A percentile compares a stretch with the other conserved stretches of the same genome.
Conservation (phyloP, 345 rosid species). For the Fremontodendron californicum region DNA sequence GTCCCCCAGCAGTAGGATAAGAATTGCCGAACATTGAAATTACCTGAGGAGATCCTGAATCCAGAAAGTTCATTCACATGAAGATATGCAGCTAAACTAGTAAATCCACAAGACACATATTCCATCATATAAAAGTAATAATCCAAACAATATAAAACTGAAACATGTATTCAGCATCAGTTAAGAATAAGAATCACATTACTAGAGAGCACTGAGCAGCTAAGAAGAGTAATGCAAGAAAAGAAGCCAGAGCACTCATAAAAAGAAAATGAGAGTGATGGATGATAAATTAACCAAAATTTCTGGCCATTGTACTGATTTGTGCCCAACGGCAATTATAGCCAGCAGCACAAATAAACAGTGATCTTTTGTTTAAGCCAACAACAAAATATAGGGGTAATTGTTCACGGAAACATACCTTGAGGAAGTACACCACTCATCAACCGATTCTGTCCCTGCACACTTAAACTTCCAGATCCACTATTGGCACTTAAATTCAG, state of each 20-base stretch:
- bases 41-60: slow-evolving; percentile 90
- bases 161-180: not conserved
- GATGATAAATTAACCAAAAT: slow-evolving; percentile 1
- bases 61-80: slow-evolving; percentile 17
- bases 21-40: slow-evolving; percentile 78
- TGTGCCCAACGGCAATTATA: not conserved
- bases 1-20: slow-evolving; percentile 73
- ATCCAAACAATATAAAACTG: not conserved
- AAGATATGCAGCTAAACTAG: slow-evolving; percentile 10
- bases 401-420: slow-evolving; percentile 41
- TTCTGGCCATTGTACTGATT: not conserved
- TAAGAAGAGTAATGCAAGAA: not conserved
- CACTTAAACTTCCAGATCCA: slow-evolving; percentile 76
- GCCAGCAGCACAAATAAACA: not conserved
- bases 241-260: not conserved
- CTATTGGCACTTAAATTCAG: slow-evolving; percentile 64
- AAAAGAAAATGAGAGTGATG: not conserved
- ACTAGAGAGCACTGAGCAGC: not conserved
- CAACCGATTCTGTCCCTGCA: slow-evolving; percentile 89
- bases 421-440: slow-evolving; percentile 83
- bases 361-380: not conserved
- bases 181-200: not conserved
- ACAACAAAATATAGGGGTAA: not conserved
- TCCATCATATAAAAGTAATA: not conserved
- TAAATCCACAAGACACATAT: not conserved